Evolutionary conservation across 169 alveolate genomes (phyloP), one percentile per base, ranked within the genome.

Genomic region (Plasmodium fragile): DNA sequence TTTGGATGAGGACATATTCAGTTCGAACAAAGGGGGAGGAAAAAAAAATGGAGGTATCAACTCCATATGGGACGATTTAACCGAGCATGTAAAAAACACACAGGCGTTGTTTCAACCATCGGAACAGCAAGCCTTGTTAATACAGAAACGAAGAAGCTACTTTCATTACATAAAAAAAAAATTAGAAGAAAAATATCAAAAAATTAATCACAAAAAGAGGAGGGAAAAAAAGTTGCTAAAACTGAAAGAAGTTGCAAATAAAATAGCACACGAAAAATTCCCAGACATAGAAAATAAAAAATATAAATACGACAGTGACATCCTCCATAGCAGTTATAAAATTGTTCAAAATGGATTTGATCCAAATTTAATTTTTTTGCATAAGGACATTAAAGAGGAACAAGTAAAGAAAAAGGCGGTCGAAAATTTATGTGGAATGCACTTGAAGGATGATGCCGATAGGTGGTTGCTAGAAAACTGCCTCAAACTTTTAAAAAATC

Each of bases 391-490:
- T 16, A 79, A 91, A 28, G 25, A 36, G 75, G 84, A 75, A 45
- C 71, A 91, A 1, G 69, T 81, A 80, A 91, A 91, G 81, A 52
- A 30, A 80, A 80, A 25, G 75, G 94, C 85, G 2, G 53, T 91
- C 16, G 85, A 36, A 81, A 91, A 81, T 79, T 18, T 91, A 80
- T 91, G 94, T 81, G 94, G 94, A 39, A 69, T 91, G 65, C 28
- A 91, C 82, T 91, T 91, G 73, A 79, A 80, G 28, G 92, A 91
- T 81, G 94, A 91, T 71, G 94, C 94, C 16, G 94, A 91, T 70
- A 91, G 71, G 43, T 91, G 94, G 94, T 71, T 91, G 43, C 65
- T 91, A 70, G 94, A 91, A 72, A 80, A 80, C n/a, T 91, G 94
- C 65, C 80, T 91, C 25, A 91, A 91, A 70, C 55, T 91, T 39